These are phyloP conservation scores for Edaphochlamys debaryana DNA, from an alignment of 139 green algal genomes.

Conservation along the genomic window DNA sequence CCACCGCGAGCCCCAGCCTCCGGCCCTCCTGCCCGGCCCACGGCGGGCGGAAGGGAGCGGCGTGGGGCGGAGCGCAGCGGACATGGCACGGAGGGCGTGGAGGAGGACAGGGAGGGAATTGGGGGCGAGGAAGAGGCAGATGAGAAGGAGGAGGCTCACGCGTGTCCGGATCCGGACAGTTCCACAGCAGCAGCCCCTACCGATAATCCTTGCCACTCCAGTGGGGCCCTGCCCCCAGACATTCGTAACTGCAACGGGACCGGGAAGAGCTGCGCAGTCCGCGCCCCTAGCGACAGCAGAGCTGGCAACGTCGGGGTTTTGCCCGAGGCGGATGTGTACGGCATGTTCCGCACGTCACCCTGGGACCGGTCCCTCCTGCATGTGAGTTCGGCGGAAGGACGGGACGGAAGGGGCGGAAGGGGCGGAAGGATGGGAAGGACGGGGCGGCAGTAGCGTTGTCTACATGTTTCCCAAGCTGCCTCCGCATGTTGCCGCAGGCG, in stretches of 20 bases:
- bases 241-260: conserved; percentile 2
- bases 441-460: no score
- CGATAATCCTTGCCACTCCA: no score
- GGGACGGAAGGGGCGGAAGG: no score
- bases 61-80: no score
- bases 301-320: conserved; percentile 1
- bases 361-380: conserved; percentile 64
- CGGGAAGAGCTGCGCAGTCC: not conserved
- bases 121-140: conserved; percentile 1
- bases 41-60: no score
- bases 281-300: not conserved
- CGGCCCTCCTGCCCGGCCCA: not conserved
- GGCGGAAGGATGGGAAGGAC: no score
- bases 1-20: not conserved
- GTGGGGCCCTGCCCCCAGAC: no score
- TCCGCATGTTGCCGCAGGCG: no score
- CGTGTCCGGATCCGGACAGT: no score
- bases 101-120: not conserved
- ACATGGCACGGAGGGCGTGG: not conserved
- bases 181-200: no score
- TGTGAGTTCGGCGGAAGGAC: not conserved
- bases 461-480: no score
- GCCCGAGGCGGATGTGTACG: conserved; percentile 42
- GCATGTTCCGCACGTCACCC: conserved; percentile 32
- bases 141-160: not conserved